Evolutionary conservation across 768 basidiomycete genomes (phyloP), one percentile per base, ranked within the genome.

Genomic region (Leccinum imitatum): DNA sequence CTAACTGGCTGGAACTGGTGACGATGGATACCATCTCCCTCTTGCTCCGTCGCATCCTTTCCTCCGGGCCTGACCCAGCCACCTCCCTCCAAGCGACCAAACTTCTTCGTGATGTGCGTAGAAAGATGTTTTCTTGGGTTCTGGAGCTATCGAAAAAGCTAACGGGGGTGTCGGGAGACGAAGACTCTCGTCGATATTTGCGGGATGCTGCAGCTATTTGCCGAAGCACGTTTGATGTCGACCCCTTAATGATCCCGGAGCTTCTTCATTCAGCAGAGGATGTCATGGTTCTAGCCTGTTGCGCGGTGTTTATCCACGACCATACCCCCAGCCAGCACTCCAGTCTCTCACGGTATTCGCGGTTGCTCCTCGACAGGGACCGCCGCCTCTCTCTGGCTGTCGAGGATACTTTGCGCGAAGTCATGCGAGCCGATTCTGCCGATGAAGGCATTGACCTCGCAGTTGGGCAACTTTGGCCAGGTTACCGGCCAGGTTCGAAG

Each of bases 1-100:
- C 58, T 3, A 83, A 79, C 56, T 84, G 82, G 82, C 65, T 73
- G 39, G 71, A 77, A 62, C 63, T 62, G 0, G 57, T 65, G 31
- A 65, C 76, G 0, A 63, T 79, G 58, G 59, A 70, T 53, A 78
- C 70, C 4, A 71, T 76, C 25, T 69, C 73, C 11, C 58, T 74
- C 35, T 62, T 83, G 6, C 64, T 68, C 8, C 63, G 65, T 59
- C 78, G 82, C 21, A 56, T 82, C 3, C 66, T 81, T 37, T 66
- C 73, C 0, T 73, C 75, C 25, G 57, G 54, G 17, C 50, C 27
- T 6, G 27, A 54, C 30, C 15, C 39, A 2, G 35, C 23, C 8
- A 39, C 77, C 30, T 60, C 69, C 15, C 6, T 46, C 14, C 53
- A 59, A 1, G 68, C 64, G 10, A 65, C 69, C 44, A 21, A 2